Evolutionary conservation across 164 flowering plant genomes (phyloP), one percentile per base, ranked within the genome.

Genomic region (Berberis vulgaris): DNA sequence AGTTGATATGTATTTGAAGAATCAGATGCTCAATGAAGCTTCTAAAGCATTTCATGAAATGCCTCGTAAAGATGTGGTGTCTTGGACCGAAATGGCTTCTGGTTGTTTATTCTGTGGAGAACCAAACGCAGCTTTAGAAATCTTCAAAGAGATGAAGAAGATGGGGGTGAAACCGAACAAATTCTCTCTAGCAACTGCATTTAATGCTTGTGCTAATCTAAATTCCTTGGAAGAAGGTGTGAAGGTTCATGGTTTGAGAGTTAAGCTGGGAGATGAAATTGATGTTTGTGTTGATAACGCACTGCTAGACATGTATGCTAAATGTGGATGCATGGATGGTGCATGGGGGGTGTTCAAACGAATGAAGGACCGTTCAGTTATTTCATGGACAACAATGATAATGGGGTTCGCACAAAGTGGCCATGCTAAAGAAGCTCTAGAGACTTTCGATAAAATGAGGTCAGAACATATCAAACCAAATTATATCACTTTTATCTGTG

Each of bases 371-470:
- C 74, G 70, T 3, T 69, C 87, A 1, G 83, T 81, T 4, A 77
- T 90, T 54, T 74, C 97, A 6, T 90, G 95, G 90, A 86, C 90
- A 7, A 80, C 94, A 0, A 79, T 90, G 88, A 83, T 89, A n/a
- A 83, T 81, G 84, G 97, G 87, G 26, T 86, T 74, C 63, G 88
- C 88, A 1, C 86, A 81, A 49, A 90, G 86, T 65, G 90, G 91
- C 9, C 67, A 67, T 57, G 68, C 78, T 4, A 67, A 66, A 64
- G 76, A 83, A 71, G 97, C 88, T 56, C 59, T 89, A 8, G 64
- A 75, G 49, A 49, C 78, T 42, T 89, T 86, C 41, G 81, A 87
- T 43, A 76, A 74, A 72, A 87, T 90, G 95, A 75, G 57, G 53
- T 8, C 43, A 42, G 74, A 76, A 54, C 76, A 69, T 38, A 69